Conservation (phyloP, 2,329 filamentous ascomycete genomes). For the Nemania sp. region DNA sequence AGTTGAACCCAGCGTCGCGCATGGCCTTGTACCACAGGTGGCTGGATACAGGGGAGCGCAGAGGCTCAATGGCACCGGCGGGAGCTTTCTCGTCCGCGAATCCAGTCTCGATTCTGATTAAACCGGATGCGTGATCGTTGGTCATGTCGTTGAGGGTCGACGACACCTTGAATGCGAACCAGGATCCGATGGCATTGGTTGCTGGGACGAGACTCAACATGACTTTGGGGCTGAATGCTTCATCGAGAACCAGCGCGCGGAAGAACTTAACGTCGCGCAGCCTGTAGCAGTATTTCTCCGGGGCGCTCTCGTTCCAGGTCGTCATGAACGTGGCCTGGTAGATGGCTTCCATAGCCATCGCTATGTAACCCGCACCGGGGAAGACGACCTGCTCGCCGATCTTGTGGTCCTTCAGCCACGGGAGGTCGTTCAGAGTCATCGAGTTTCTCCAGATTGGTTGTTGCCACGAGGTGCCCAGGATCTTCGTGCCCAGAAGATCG, state of each 20-base stretch:
- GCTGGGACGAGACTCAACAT: neutral
- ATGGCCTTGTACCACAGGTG: conserved; percentile 1
- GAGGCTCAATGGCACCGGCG: too few species aligned
- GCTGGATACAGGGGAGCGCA: neutral
- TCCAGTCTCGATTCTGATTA: neutral
- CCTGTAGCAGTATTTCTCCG: neutral
- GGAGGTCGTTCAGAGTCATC: conserved; percentile 15
- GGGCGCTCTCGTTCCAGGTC: neutral
- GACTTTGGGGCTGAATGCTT: neutral
- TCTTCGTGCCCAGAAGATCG: conserved; percentile 17
- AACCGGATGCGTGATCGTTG: neutral
- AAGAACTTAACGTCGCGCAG: conserved; percentile 6
- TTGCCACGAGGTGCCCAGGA: conserved; percentile 7
- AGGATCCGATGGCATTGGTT: neutral
- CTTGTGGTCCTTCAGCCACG: conserved; percentile 49
- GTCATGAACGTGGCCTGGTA: conserved; percentile 1
- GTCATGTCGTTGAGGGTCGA: neutral
- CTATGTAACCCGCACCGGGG: conserved; percentile 1
- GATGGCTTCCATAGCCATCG: conserved; percentile 13
- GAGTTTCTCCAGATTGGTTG: conserved; percentile 12
- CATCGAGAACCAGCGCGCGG: neutral
- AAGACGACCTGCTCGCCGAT: conserved; percentile 31
- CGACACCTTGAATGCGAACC: conserved; percentile 2
- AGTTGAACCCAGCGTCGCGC: neutral
- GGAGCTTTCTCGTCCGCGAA: neutral